Percentiles rank a stretch among this genome's conserved stretches.
phyloP scores from a whole-genome alignment of 2,329 filamentous ascomycete species.

The Monilinia fructicola region DNA sequence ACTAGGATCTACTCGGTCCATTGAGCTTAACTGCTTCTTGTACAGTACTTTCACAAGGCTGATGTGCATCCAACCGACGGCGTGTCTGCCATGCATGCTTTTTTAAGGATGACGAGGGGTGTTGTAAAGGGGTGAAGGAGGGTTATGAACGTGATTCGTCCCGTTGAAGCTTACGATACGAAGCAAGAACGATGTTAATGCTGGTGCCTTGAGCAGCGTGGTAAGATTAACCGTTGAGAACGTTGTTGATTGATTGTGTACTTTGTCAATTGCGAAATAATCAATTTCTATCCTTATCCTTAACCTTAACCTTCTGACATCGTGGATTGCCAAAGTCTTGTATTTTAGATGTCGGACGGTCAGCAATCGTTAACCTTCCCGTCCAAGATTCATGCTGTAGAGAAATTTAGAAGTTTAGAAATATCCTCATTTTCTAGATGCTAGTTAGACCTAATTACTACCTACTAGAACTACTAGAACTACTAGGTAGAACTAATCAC shows the following conservation, averaged over 20 bases:
- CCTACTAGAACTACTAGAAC: too few relatives aligned
- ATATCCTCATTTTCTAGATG: neutral
- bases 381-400: neutral
- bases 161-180: neutral
- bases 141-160: neutral
- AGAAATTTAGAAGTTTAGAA: too few relatives aligned
- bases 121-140: neutral
- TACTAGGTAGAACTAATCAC: neutral
- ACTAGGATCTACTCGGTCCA: neutral
- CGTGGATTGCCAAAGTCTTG: neutral
- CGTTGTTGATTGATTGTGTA: neutral
- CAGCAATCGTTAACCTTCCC: neutral
- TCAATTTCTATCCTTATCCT: too few relatives aligned
- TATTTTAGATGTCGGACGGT: neutral
- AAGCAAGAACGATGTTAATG: neutral
- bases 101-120: conserved; percentile 2
- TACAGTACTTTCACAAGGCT: conserved; percentile 28
- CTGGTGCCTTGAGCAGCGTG: conserved; percentile 15
- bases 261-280: neutral
- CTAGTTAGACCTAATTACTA: neutral
- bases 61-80: conserved; percentile 23
- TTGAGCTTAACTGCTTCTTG: conserved; percentile 22
- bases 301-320: neutral
- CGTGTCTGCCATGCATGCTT: conserved; percentile 15
- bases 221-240: neutral